Evolutionary conservation across 1,284 basidiomycete genomes (phyloP), one percentile per base, ranked within the genome.

Genomic region (Moesziomyces antarcticus): DNA sequence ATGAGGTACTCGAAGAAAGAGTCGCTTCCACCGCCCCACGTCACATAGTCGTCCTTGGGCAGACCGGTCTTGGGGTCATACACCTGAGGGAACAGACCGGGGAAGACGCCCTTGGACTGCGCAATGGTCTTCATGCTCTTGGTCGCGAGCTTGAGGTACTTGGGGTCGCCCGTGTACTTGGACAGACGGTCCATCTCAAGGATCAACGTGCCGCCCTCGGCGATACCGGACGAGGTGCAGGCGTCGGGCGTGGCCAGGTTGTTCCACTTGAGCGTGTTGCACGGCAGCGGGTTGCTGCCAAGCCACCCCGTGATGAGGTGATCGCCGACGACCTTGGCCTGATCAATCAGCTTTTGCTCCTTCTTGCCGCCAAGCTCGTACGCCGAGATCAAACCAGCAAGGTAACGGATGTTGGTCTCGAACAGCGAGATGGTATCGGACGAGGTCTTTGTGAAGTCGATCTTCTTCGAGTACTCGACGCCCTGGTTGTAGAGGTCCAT

Each of bases 381-480:
- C 1, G 79, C 73, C 5, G 62, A 69, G 37, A 82, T 59, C 5
- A 81, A 45, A 13, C 79, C 79, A n/a, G 68, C 80, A 18, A 82
- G 61, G 35, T 81, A 78, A 0, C 80, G 64, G 50, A 82, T 82
- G 54, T 73, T 81, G 40, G 79, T 81, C 55, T 81, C 79, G 35
- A 81, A 81, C 9, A 81, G 44, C 45, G 73, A 75, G 52, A 81
- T 75, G 11, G 33, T 37, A 13, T 27, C 27, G 18, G 51, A 51
- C 6, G 46, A 44, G 9, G 79, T 80, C 45, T 67, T 65, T 42
- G 46, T 65, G 30, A 77, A 81, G 43, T 81, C 68, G 50, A 80
- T 72, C 18, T 27, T n/a, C 25, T 72, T 66, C 1, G 68, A 41
- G 20, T 52, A 73, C 16, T 56, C 54, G 13, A 75, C 59, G 25